phyloP scores from a whole-genome alignment of 2,329 filamentous ascomycete genomes.

The Fusarium decemcellulare region DNA sequence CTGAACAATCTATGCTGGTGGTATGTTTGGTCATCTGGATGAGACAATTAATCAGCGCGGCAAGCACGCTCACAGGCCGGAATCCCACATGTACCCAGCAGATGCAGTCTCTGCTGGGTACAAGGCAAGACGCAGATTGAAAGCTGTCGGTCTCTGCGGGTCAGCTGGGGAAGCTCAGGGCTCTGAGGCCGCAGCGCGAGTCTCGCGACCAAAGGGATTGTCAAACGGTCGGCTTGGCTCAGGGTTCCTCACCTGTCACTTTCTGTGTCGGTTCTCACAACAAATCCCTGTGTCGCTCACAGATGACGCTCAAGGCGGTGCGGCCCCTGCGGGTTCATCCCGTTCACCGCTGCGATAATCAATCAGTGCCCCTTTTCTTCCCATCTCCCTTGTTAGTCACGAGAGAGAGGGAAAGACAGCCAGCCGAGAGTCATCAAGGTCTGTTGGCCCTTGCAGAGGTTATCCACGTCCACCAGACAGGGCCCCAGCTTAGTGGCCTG shows the following conservation, averaged over 20 bases:
- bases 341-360: conserved; percentile 26
- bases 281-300: conserved; percentile 5
- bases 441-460: conserved; percentile 30
- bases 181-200: conserved; percentile 12
- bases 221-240: conserved; percentile 18
- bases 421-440: conserved; percentile 6
- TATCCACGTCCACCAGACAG: conserved; percentile 20
- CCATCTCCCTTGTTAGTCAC: conserved; percentile 12
- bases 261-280: conserved; percentile 9
- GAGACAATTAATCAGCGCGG: conserved; percentile 30
- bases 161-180: conserved; percentile 11
- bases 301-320: not conserved
- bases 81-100: not conserved
- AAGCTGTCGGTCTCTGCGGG: conserved; percentile 4
- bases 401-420: conserved; percentile 7
- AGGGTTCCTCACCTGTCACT: not conserved
- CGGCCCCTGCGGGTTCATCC: conserved; percentile 24
- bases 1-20: conserved; percentile 9
- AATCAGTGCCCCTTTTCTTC: conserved; percentile 20
- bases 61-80: conserved; percentile 11
- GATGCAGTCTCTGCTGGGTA: conserved; percentile 5
- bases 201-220: not conserved
- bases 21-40: conserved; percentile 16
- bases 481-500: conserved; percentile 35
- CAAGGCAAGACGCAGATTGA: conserved; percentile 9